Evolutionary conservation across 1,139 yeast genomes (phyloP).

Genomic region (Suhomyces yuchorum): DNA sequence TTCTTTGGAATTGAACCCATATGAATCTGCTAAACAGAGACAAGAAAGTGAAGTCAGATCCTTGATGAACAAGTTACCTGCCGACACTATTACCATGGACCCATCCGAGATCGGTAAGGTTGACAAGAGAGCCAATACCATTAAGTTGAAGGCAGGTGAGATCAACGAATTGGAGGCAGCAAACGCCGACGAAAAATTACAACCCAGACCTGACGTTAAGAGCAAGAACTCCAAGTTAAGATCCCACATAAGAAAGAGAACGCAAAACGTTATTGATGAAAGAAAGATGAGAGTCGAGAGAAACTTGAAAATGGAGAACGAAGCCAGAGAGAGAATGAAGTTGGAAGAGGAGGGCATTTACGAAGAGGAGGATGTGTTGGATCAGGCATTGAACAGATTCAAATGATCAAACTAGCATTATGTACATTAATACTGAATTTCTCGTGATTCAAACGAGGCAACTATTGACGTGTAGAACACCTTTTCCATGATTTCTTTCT

Average conservation of each 20-base stretch:
- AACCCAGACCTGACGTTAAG: constrained; percentile 63
- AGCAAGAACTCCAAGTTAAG: constrained; percentile 86
- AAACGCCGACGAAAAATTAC: constrained; percentile 39
- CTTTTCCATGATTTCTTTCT: constrained; percentile 22
- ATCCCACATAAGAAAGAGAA: constrained; percentile 79
- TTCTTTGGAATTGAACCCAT: constrained; percentile 91
- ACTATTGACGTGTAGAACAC: constrained; percentile 4
- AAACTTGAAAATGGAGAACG: constrained; percentile 74
- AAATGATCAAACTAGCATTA: constrained; percentile 22
- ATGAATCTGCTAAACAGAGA: constrained; percentile 87
- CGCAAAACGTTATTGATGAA: constrained; percentile 84
- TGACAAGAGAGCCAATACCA: constrained; percentile 64
- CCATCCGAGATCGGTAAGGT: constrained; percentile 87
- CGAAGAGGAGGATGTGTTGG: constrained; percentile 54
- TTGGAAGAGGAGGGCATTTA: constrained; percentile 53
- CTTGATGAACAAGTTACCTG: constrained; percentile 82
- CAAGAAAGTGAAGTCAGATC: constrained; percentile 90
- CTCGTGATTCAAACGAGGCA: background rate
- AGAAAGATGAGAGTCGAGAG: constrained; percentile 81
- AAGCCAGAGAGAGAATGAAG: constrained; percentile 59
- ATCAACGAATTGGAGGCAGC: constrained; percentile 42
- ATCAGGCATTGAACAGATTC: constrained; percentile 62
- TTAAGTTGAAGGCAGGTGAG: constrained; percentile 66
- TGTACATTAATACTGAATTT: constrained; percentile 5
- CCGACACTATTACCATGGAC: constrained; percentile 90